Base-by-base conservation (phyloP, 768 basidiomycete genomes). In the Mycena crocata region DNA sequence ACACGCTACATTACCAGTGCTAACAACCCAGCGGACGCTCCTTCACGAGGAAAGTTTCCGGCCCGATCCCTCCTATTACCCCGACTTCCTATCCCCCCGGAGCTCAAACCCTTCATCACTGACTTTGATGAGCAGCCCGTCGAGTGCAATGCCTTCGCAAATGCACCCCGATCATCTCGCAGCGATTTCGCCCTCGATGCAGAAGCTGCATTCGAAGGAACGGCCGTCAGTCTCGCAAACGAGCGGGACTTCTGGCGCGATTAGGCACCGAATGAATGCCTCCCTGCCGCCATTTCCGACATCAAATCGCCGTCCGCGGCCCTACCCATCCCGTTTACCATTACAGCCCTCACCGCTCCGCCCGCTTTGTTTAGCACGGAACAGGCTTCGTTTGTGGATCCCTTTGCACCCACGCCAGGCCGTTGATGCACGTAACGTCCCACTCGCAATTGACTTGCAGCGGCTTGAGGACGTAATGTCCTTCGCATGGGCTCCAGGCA, bases 111-210 rank as follows among this genome's bases (percentile, higher is more conserved):
- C 3, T 51, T 51, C 31, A 51, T 51, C 50, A 21, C 19, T 21
- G 50, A 51, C 50, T 51, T 51, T 10, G 50, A 34, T 32, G 19
- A n/a, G 31, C 50, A 35, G 13, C 67, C 72, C 6, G 72, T 73
- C 50, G 31, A 30, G 28, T 21, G 56, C 40, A 10, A 31, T 17
- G 28, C 49, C 13, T 7, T 7, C 12, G 4, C 24, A 50, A 9
- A 31, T 21, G 24, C 8, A 21, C 49, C 28, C 26, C 49, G 23
- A 21, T 15, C 45, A 23, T 46, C 45, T 24, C n/a, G 45, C 45
- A 46, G 45, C 45, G 7, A 21, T 46, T 46, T 46, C 45, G 45
- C 45, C 24, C 10, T 46, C 45, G 45, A 46, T 15, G 10, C 45
- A 6, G 45, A 15, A 9, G 14, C 45, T 6, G 45, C 45, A 6